These are phyloP conservation scores for Vaccinium vitisidaea DNA, from an alignment of 148 eudicot genomes.

Conservation along the genomic window DNA sequence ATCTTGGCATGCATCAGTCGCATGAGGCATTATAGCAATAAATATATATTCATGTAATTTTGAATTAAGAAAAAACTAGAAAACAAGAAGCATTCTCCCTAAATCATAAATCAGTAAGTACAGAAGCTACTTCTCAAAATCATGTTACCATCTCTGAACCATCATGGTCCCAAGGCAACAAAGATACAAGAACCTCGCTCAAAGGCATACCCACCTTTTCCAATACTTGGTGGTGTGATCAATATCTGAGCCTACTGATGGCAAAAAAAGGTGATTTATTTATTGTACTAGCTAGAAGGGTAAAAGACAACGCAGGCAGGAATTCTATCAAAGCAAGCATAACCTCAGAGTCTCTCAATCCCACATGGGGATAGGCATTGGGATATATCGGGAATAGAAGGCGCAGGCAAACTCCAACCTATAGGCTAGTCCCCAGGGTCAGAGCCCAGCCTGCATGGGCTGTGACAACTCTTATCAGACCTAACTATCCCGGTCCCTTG, in stretches of 20 bases:
- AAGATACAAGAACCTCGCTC: not conserved
- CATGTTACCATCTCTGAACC: not conserved
- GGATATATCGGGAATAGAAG: not conserved
- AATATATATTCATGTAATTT: not conserved
- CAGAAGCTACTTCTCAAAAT: not conserved
- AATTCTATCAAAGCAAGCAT: not conserved
- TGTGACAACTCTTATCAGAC: not conserved
- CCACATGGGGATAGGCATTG: not conserved
- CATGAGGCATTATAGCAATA: not conserved
- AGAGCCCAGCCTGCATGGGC: not conserved
- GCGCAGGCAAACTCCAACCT: not conserved
- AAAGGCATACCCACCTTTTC: constrained; percentile 2
- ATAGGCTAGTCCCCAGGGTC: not conserved
- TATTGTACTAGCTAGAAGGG: not conserved
- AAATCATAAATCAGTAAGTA: not conserved
- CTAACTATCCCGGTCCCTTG: not conserved
- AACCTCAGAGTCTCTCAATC: not conserved
- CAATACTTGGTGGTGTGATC: not conserved
- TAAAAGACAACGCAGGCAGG: not conserved
- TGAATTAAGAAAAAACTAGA: not conserved
- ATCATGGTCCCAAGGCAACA: not conserved
- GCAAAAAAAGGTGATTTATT: not conserved
- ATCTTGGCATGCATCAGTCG: not conserved
- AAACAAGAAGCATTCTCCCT: constrained; percentile 2
- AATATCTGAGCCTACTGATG: not conserved